These are phyloP conservation scores for Leishmania guyanensis DNA, from an alignment of 208 protist species.

Conservation along the genomic window DNA sequence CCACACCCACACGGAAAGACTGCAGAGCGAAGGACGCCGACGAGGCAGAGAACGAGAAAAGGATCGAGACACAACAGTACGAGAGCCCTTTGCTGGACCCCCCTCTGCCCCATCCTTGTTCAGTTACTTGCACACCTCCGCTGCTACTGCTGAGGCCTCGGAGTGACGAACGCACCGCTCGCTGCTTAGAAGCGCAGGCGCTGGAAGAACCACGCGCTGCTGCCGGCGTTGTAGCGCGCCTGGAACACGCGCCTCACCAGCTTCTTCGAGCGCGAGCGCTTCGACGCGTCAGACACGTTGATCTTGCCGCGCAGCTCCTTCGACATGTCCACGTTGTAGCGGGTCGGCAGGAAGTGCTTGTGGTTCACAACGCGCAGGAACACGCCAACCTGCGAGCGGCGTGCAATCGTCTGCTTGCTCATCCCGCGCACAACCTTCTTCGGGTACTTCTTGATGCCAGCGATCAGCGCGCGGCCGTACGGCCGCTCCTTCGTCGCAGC, in stretches of 20 bases:
- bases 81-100: not conserved
- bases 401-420: slow-evolving; percentile 92
- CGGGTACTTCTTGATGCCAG: slow-evolving; percentile 96
- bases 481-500: slow-evolving; percentile 87
- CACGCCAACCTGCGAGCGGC: slow-evolving; percentile 93
- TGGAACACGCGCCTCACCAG: slow-evolving; percentile 93
- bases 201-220: slow-evolving; percentile 99
- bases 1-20: not conserved
- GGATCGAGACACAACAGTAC: not conserved
- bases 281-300: slow-evolving; percentile 88
- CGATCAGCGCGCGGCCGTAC: slow-evolving; percentile 96
- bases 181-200: slow-evolving; percentile 97
- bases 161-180: not conserved
- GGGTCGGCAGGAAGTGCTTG: slow-evolving; percentile 98
- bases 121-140: not conserved
- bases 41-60: not conserved
- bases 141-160: not conserved
- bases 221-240: slow-evolving; percentile 95
- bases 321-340: slow-evolving; percentile 95
- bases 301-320: slow-evolving; percentile 92
- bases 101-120: not conserved
- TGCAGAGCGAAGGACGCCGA: not conserved
- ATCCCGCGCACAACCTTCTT: slow-evolving; percentile 95
- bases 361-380: slow-evolving; percentile 99
- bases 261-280: slow-evolving; percentile 86